A percentile compares a stretch with the other conserved stretches of the same genome.
Evolutionary conservation across 2,329 filamentous ascomycete genomes (phyloP).

Genomic region (Fusarium sp.): DNA sequence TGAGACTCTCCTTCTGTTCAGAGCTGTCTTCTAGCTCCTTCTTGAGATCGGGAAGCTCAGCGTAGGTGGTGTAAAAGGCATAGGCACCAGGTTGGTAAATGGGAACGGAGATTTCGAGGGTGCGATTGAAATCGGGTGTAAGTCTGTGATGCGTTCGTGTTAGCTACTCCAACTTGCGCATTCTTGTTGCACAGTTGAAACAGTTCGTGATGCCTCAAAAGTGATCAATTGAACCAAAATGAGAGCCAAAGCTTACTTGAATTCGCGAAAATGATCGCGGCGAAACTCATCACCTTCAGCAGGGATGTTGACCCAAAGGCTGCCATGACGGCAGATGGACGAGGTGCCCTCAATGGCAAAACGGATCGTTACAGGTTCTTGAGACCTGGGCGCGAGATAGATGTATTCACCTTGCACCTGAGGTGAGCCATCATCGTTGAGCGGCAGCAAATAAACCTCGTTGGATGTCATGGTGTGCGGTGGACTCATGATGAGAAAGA

Average conservation of each 20-base stretch:
- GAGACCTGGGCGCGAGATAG: slow-evolving; percentile 81
- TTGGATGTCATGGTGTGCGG: slow-evolving; percentile 69
- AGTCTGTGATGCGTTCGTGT: slow-evolving; percentile 66
- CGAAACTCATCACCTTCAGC: slow-evolving; percentile 79
- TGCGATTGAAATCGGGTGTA: slow-evolving; percentile 90
- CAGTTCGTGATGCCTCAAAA: not conserved
- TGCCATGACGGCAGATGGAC: slow-evolving; percentile 94
- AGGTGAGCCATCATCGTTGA: slow-evolving; percentile 93
- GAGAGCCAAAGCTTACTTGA: slow-evolving; percentile 72
- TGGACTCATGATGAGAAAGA: slow-evolving; percentile 63
- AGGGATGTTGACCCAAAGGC: slow-evolving; percentile 96
- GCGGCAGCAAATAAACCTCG: slow-evolving; percentile 86
- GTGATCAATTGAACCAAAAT: slow-evolving; percentile 4
- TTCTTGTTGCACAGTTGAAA: not conserved
- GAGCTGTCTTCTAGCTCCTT: slow-evolving; percentile 41
- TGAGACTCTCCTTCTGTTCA: slow-evolving; percentile 58
- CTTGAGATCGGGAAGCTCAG: slow-evolving; percentile 78
- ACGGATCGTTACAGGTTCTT: slow-evolving; percentile 80
- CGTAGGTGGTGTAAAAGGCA: slow-evolving; percentile 93
- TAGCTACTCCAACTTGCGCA: slow-evolving; percentile 10
- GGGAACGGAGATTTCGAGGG: slow-evolving; percentile 88
- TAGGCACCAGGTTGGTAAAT: slow-evolving; percentile 87
- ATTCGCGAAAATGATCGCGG: slow-evolving; percentile 84
- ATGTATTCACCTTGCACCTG: slow-evolving; percentile 91
- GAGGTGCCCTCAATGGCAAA: slow-evolving; percentile 95